These are phyloP conservation scores for Coprinellus aureogranulatus DNA, from an alignment of 768 basidiomycete genomes.

Conservation along the genomic window DNA sequence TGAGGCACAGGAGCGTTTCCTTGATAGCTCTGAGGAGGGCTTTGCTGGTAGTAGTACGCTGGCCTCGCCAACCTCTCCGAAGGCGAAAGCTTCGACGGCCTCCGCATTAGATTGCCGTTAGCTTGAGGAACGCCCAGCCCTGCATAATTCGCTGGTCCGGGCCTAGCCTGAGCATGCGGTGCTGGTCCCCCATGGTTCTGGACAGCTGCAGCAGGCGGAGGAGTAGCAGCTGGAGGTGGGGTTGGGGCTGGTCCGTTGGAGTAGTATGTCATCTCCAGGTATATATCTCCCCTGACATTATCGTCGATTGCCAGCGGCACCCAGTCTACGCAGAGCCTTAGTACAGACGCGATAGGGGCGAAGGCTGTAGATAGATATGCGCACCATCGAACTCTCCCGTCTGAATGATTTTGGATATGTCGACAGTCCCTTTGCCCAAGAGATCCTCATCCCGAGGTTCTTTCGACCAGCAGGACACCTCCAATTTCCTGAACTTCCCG, in stretches of 20 bases:
- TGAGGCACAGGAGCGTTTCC: not conserved
- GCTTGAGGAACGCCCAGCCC: constrained; percentile 19
- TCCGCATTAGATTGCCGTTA: constrained; percentile 32
- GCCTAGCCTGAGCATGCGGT: too few relatives aligned
- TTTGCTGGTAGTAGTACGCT: constrained; percentile 1
- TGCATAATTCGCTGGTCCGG: constrained; percentile 15
- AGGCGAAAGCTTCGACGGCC: constrained; percentile 52
- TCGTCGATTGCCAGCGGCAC: constrained; percentile 38
- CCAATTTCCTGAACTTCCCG: constrained; percentile 59
- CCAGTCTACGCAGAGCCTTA: constrained; percentile 27
- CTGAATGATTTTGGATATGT: constrained; percentile 75
- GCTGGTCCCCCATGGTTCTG: too few relatives aligned
- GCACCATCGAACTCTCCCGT: constrained; percentile 90
- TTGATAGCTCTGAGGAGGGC: constrained; percentile 1
- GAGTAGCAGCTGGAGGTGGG: constrained; percentile 22
- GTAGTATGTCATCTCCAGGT: constrained; percentile 92
- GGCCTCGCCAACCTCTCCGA: constrained; percentile 53
- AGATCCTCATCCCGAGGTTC: constrained; percentile 72
- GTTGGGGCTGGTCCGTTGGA: constrained; percentile 59
- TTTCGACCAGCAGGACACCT: constrained; percentile 77
- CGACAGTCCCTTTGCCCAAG: constrained; percentile 72
- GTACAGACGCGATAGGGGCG: not conserved
- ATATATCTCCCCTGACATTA: constrained; percentile 77
- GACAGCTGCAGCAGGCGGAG: too few relatives aligned
- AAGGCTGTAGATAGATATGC: constrained; percentile 28